These are phyloP conservation scores for Leptographium procerum DNA, from an alignment of 2,329 filamentous ascomycete species.

Conservation along the genomic window DNA sequence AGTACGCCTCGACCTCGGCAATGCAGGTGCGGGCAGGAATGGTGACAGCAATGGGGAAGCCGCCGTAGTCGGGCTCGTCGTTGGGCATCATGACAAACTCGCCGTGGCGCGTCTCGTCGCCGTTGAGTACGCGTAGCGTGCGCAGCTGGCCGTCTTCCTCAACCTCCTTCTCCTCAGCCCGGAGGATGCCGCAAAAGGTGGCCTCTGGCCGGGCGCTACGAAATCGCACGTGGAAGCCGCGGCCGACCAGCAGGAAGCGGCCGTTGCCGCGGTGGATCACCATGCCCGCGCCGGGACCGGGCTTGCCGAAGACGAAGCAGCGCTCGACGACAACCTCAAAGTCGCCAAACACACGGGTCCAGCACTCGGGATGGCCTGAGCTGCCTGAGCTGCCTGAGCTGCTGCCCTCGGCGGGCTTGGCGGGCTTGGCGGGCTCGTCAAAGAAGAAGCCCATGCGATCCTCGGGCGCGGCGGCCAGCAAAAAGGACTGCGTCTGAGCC, in stretches of 20 bases:
- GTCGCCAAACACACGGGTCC: constrained; percentile 15
- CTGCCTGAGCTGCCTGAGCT: too few relatives aligned
- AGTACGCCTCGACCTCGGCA: constrained; percentile 28
- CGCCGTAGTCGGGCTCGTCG: constrained; percentile 43
- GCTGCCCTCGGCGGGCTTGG: neutral
- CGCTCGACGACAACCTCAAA: constrained; percentile 18
- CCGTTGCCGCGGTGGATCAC: constrained; percentile 24
- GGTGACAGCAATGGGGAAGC: constrained; percentile 42
- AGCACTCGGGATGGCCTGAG: too few relatives aligned
- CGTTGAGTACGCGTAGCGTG: constrained; percentile 19
- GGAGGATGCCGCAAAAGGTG: constrained; percentile 27
- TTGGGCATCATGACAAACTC: constrained; percentile 41
- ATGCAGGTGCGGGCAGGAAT: constrained; percentile 39
- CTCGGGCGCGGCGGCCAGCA: neutral
- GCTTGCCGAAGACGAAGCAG: constrained; percentile 28
- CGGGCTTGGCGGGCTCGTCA: constrained; percentile 13
- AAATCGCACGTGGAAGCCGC: constrained; percentile 26
- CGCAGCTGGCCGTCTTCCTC: neutral
- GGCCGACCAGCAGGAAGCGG: constrained; percentile 25
- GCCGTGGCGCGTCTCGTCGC: constrained; percentile 31
- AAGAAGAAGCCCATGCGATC: constrained; percentile 20
- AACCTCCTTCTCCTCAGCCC: constrained; percentile 22
- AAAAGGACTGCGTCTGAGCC: neutral
- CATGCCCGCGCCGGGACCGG: constrained; percentile 26
- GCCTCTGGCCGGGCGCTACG: constrained; percentile 19